Evolutionary conservation across 768 basidiomycete species (phyloP), one percentile per base, ranked within the genome.

Genomic region (Xerocomus brunneocitrinus): DNA sequence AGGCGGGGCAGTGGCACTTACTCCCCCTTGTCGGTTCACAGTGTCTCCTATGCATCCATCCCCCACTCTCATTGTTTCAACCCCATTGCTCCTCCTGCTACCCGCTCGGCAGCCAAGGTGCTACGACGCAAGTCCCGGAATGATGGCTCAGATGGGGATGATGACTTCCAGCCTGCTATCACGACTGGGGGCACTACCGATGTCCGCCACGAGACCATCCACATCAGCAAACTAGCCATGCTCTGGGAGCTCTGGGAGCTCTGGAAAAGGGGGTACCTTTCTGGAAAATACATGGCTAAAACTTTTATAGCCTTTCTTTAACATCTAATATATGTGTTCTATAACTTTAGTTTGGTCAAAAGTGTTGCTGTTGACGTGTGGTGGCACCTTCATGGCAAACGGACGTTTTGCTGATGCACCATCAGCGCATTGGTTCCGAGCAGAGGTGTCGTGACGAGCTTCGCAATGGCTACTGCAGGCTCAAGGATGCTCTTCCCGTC

Each of bases 371-470:
- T n/a, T n/a, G n/a, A n/a, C n/a, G n/a, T n/a, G n/a, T n/a, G n/a
- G n/a, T n/a, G n/a, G n/a, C n/a, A n/a, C n/a, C n/a, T n/a, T n/a
- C n/a, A n/a, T n/a, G n/a, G n/a, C n/a, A n/a, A n/a, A n/a, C n/a
- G n/a, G n/a, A n/a, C n/a, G n/a, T n/a, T n/a, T n/a, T n/a, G n/a
- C n/a, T n/a, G n/a, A n/a, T n/a, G n/a, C n/a, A n/a, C 88, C 84
- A 84, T 67, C 90, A 92, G 76, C 88, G 91, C 73, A 93, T 93
- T 75, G 90, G 92, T 77, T 91, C 90, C 27, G 91, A 92, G 76
- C 89, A 95, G 77, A 79, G 91, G 61, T 81, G 92, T 60, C 83
- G 93, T 35, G 91, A 95, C 63, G 93, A 95, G 73, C 87, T 95
- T 67, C 79, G 93, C 52, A 91, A 95, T 54, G 92, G 91, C 55